A percentile compares a stretch with the other conserved stretches of the same genome.
Conservation (phyloP, 2,329 filamentous ascomycete species). For the Rhexocercosporidium sp. region DNA sequence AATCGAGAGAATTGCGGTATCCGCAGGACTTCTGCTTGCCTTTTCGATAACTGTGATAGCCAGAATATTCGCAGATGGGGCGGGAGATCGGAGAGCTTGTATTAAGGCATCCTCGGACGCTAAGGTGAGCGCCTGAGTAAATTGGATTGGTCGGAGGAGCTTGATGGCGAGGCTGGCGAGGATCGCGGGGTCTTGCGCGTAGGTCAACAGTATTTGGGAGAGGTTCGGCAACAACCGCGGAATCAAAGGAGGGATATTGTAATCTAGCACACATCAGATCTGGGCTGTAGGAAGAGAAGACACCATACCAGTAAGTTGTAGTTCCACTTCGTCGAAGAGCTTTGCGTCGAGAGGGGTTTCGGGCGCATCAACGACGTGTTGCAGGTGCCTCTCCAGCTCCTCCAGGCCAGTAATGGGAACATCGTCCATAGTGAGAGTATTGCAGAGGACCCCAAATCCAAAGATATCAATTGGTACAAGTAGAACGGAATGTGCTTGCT, state of each 20-base stretch:
- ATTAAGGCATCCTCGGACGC: slow-evolving; percentile 57
- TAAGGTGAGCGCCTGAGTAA: slow-evolving; percentile 56
- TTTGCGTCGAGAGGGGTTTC: slow-evolving; percentile 51
- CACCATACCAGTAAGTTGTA: slow-evolving; percentile 59
- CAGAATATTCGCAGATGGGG: slow-evolving; percentile 62
- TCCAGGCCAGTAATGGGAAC: slow-evolving; percentile 56
- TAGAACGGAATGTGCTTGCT: too few relatives aligned
- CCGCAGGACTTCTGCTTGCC: slow-evolving; percentile 53
- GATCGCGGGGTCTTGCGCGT: slow-evolving; percentile 55
- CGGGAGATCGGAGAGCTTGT: slow-evolving; percentile 57
- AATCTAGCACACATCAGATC: slow-evolving; percentile 46
- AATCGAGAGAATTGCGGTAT: slow-evolving; percentile 56
- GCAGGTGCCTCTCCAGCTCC: slow-evolving; percentile 60
- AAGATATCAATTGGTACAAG: too few relatives aligned
- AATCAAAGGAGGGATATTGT: slow-evolving; percentile 58
- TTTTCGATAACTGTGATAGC: slow-evolving; percentile 62
- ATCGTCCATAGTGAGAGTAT: slow-evolving; percentile 42
- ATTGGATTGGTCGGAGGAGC: slow-evolving; percentile 58
- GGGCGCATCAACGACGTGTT: slow-evolving; percentile 52
- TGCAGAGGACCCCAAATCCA: too few relatives aligned
- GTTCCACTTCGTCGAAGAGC: slow-evolving; percentile 63
- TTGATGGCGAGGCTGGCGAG: slow-evolving; percentile 60
- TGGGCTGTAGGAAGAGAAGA: background rate
- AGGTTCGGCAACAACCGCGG: slow-evolving; percentile 59
- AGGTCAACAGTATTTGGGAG: slow-evolving; percentile 56